Evolutionary conservation across 768 basidiomycete genomes (phyloP), one percentile per base, ranked within the genome.

Genomic region (Tylopilus subfusipes): DNA sequence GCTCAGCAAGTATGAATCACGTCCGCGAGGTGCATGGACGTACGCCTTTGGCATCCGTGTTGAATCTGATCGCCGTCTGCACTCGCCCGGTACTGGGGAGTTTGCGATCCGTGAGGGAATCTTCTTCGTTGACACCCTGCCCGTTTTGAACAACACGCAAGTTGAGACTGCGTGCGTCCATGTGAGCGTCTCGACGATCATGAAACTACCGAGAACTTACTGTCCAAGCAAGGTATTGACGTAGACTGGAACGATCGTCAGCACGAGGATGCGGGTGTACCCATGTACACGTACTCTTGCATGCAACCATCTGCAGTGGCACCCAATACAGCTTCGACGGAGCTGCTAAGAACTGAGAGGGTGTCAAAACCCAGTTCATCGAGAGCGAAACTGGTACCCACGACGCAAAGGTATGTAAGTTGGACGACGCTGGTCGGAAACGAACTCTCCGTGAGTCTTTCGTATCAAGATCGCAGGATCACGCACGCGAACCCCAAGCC

Each of bases 401-500:
- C 70, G 19, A 60, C 42, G 13, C 36, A 43, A 12, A 70, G 30
- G 25, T 64, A 63, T 4, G 51, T 50, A 2, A 47, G 14, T 42
- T 70, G 70, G 16, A 48, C 13, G 34, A 63, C 1, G 3, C 68
- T 70, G 31, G 31, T 51, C 16, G 24, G 36, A 25, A 19, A 6
- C 11, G 10, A 13, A 5, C 31, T 34, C 34, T 39, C 11, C 2
- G 24, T 55, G 27, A 57, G 21, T 6, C 13, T 25, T 12, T n/a
- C 33, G 2, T 4, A 47, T 19, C 18, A 31, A 30, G 14, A 40
- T 18, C 34, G 39, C 18, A 16, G 44, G 12, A 8, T 31, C 13
- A 66, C 70, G 31, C 30, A 70, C 68, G 60, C 49, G 24, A 64
- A 66, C 24, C 50, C 55, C 25, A 70, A 25, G 5, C 68, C 70